phyloP scores from a whole-genome alignment of 1,284 basidiomycete species.

The Papiliotrema nemorosa region DNA sequence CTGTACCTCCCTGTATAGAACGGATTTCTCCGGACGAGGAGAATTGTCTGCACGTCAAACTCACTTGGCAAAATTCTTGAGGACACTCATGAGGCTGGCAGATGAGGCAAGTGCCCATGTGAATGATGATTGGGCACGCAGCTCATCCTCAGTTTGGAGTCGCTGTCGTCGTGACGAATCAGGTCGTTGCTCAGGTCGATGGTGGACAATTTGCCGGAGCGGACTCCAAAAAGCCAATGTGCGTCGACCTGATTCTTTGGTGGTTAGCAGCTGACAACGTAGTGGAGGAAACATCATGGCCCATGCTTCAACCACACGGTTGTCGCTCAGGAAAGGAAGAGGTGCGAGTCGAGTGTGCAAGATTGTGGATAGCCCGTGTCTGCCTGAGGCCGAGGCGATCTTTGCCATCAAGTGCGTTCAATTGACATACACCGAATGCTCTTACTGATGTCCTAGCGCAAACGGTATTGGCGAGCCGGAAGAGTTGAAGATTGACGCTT shows the following conservation, averaged over 20 bases:
- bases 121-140: neutral
- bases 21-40: slow-evolving; percentile 92
- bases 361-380: slow-evolving; percentile 95
- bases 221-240: slow-evolving; percentile 90
- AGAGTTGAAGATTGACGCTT: slow-evolving; percentile 58
- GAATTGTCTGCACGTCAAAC: slow-evolving; percentile 93
- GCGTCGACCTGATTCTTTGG: slow-evolving; percentile 9
- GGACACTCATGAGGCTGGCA: slow-evolving; percentile 86
- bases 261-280: slow-evolving; percentile 1
- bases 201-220: slow-evolving; percentile 81
- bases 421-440: neutral
- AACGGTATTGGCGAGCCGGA: slow-evolving; percentile 89
- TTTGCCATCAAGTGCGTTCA: slow-evolving; percentile 77
- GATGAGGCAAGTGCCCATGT: slow-evolving; percentile 68
- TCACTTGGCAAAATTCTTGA: slow-evolving; percentile 94
- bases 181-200: slow-evolving; percentile 98
- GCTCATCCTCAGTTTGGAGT: slow-evolving; percentile 73
- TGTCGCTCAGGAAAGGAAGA: slow-evolving; percentile 89
- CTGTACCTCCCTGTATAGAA: slow-evolving; percentile 91
- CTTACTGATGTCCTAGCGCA: slow-evolving; percentile 39
- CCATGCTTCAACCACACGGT: slow-evolving; percentile 88
- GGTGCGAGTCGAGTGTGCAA: slow-evolving; percentile 92
- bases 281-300: slow-evolving; percentile 90
- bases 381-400: slow-evolving; percentile 93
- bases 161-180: slow-evolving; percentile 95